Conservation (phyloP, 768 basidiomycete genomes). For the Amanita rimosa region DNA sequence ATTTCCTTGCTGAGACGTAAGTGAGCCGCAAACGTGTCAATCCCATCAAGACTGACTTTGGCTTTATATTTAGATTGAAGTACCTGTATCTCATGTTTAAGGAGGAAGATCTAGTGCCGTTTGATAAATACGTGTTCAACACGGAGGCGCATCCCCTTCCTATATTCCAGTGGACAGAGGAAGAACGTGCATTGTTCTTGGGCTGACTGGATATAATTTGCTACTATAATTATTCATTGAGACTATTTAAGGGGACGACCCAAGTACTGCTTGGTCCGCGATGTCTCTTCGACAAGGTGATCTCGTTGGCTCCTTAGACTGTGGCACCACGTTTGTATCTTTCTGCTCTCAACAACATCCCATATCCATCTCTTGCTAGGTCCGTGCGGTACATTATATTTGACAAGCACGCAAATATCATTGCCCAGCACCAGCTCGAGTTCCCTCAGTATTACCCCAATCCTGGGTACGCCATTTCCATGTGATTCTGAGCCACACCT, state of each 20-base stretch:
- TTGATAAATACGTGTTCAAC: conserved; percentile 51
- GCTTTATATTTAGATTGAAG: conserved; percentile 36
- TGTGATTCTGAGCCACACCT: background rate
- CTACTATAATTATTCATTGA: background rate
- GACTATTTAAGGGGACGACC: background rate
- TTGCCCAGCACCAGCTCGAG: conserved; percentile 84
- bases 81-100: conserved; percentile 64
- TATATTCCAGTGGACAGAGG: conserved; percentile 49
- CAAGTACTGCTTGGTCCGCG: background rate
- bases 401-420: conserved; percentile 75
- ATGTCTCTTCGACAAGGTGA: conserved; percentile 45
- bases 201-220: conserved; percentile 14
- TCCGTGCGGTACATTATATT: conserved; percentile 91
- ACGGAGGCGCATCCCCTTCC: conserved; percentile 74
- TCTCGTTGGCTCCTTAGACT: conserved; percentile 89
- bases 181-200: conserved; percentile 34
- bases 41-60: conserved; percentile 1
- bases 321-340: conserved; percentile 79
- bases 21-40: conserved; percentile 9
- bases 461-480: conserved; percentile 48
- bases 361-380: conserved; percentile 23
- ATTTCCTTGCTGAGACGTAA: conserved; percentile 38
- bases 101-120: conserved; percentile 46
- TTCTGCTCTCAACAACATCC: background rate
- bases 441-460: conserved; percentile 91